Conservation (phyloP, 345 rosid species). For the Populus pruinosa region DNA sequence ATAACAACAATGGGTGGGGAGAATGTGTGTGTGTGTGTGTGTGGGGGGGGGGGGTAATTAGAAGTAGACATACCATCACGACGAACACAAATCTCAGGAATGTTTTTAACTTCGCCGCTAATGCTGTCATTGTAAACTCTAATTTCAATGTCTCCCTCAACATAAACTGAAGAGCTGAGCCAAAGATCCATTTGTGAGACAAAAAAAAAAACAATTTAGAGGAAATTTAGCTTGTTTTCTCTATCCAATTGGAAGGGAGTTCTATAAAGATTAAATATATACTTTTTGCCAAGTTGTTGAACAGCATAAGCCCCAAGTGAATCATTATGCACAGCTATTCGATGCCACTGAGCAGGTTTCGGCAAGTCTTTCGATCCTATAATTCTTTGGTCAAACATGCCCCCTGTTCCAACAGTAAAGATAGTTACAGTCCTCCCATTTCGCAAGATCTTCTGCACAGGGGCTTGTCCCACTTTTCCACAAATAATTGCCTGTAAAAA, state of each 20-base stretch:
- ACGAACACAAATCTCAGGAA: constrained; percentile 90
- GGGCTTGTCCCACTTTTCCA: constrained; percentile 87
- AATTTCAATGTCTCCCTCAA: constrained; percentile 92
- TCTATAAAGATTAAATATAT: constrained; percentile 14
- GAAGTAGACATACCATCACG: constrained; percentile 53
- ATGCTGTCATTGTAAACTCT: constrained; percentile 93
- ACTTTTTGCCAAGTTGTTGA: constrained; percentile 75
- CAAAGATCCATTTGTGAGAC: constrained; percentile 23
- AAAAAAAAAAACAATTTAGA: not conserved
- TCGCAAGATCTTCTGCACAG: constrained; percentile 87
- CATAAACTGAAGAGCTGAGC: constrained; percentile 83
- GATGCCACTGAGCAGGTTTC: constrained; percentile 93
- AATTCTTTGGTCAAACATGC: constrained; percentile 84
- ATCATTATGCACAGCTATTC: constrained; percentile 88
- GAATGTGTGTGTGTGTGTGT: too few species aligned
- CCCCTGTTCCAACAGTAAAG: constrained; percentile 92
- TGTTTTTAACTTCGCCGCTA: constrained; percentile 63
- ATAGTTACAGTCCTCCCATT: constrained; percentile 83
- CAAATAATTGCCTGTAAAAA: constrained; percentile 74
- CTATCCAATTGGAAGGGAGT: not conserved
- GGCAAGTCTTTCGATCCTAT: constrained; percentile 50
- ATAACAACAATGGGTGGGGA: not conserved
- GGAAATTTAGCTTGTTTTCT: not conserved
- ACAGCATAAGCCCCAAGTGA: constrained; percentile 75
- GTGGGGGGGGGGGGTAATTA: not conserved